Base-by-base conservation (phyloP, 148 eudicot species). In the Nepenthes gracilis region DNA sequence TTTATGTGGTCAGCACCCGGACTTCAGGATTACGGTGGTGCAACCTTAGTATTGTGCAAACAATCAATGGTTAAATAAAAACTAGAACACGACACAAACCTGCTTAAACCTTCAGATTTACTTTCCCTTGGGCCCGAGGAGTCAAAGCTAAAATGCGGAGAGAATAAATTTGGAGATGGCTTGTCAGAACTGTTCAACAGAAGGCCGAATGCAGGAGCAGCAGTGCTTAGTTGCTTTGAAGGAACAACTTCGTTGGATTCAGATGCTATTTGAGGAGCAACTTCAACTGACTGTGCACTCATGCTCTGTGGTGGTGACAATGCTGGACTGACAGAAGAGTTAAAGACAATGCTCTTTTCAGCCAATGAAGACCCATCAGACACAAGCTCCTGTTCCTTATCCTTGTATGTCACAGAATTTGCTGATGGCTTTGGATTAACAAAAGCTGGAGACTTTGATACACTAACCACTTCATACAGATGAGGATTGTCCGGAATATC, bases 31-130 rank as follows among this genome's bases (percentile, higher is more conserved):
- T 23, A 23, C 23, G 23, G 23, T 23, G 23, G 23, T 23, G 23
- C 23, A 23, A 23, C 23, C 23, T 23, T 23, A 23, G 23, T 23
- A 23, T 23, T 23, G 23, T 23, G 23, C 23, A 23, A 0, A 23
- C 0, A 0, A 23, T 23, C 0, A 23, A 23, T 23, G 23, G 23
- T 23, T 23, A 23, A 23, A 23, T 23, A 23, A 23, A 23, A 23
- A 23, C 23, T 23, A 23, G 47, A 60, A 32, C 56, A 2, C 6
- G 47, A 43, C 32, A 65, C 68, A 58, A 68, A 85, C 97, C 97
- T 85, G 79, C 47, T 64, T 43, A 77, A 62, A 58, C 59, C 53
- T 55, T 68, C 82, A 38, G 61, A 55, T 36, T 69, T 73, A 13
- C 64, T 10, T 58, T 71, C 74, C 23, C 62, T 73, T 13, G 35